Evolutionary conservation across 108 stramenopile species (phyloP).

Genomic region (Fragilariopsis cylindrus): DNA sequence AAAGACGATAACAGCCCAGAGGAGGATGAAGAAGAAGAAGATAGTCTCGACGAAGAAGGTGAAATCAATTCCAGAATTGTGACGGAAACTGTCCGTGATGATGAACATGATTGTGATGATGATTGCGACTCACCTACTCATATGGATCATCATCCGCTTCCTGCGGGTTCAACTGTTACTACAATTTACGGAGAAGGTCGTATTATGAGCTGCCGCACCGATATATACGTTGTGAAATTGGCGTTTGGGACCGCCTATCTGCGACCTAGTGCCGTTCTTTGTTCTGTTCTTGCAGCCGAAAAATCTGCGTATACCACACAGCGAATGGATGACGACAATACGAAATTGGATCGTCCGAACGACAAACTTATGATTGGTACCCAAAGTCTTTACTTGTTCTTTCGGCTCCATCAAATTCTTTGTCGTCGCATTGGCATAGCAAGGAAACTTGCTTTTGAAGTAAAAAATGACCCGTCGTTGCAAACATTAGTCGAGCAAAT

Average conservation of each 20-base stretch:
- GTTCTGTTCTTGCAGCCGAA: constrained; percentile 67
- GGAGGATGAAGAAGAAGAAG: constrained; percentile 52
- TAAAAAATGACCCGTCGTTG: constrained; percentile 57
- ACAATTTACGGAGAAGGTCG: constrained; percentile 77
- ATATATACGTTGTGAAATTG: constrained; percentile 59
- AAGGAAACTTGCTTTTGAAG: constrained; percentile 61
- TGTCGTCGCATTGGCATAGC: constrained; percentile 76
- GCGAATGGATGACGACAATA: constrained; percentile 59
- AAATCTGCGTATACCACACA: constrained; percentile 69
- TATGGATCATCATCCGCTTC: constrained; percentile 69
- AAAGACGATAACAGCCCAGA: constrained; percentile 55
- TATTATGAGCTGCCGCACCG: constrained; percentile 48
- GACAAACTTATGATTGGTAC: constrained; percentile 84
- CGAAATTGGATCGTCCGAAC: constrained; percentile 52
- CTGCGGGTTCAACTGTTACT: constrained; percentile 67
- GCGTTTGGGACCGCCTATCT: constrained; percentile 59
- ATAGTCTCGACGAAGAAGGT: constrained; percentile 32
- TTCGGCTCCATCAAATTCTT: constrained; percentile 84
- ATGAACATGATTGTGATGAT: constrained; percentile 21
- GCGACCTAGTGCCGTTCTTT: constrained; percentile 64
- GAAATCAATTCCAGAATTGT: constrained; percentile 29
- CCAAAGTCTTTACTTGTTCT: constrained; percentile 85
- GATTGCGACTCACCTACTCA: constrained; percentile 11
- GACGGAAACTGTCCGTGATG: constrained; percentile 41
- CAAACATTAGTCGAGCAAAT: constrained; percentile 75